Evolutionary conservation across 257 asterid genomes (phyloP).

Genomic region (Sherardia arvensis): DNA sequence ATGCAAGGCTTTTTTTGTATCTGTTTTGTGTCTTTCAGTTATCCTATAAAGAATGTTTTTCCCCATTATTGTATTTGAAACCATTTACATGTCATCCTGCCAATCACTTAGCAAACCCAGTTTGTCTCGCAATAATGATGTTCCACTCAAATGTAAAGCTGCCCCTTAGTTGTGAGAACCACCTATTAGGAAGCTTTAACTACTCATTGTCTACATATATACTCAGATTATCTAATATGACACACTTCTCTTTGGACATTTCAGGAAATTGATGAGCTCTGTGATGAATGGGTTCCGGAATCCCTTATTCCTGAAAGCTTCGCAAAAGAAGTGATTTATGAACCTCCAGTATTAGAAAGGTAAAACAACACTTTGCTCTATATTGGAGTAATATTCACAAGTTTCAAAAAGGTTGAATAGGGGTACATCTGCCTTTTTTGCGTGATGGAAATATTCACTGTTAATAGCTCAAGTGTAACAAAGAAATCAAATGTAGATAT

Average conservation of each 20-base stretch:
- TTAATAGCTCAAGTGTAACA: background rate
- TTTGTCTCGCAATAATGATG: background rate
- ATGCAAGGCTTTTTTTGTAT: background rate
- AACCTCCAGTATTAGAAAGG: constrained; percentile 88
- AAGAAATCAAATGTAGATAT: background rate
- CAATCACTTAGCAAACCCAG: background rate
- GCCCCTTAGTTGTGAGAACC: background rate
- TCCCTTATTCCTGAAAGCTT: constrained; percentile 69
- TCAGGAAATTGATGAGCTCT: constrained; percentile 94
- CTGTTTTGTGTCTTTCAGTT: background rate
- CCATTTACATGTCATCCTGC: background rate
- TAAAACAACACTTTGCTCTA: constrained; percentile 11
- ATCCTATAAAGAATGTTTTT: background rate
- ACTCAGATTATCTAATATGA: background rate
- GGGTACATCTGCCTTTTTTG: background rate
- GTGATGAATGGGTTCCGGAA: constrained; percentile 95
- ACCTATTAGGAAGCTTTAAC: background rate
- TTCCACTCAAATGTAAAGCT: background rate
- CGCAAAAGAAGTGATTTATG: constrained; percentile 57
- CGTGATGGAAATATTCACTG: background rate
- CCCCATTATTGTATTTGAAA: background rate
- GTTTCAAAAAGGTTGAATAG: background rate
- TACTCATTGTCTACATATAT: background rate
- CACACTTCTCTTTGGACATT: constrained; percentile 17
- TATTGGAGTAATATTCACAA: background rate